Base-by-base conservation (phyloP, 495 filamentous ascomycete genomes). In the Penicillium lividum region DNA sequence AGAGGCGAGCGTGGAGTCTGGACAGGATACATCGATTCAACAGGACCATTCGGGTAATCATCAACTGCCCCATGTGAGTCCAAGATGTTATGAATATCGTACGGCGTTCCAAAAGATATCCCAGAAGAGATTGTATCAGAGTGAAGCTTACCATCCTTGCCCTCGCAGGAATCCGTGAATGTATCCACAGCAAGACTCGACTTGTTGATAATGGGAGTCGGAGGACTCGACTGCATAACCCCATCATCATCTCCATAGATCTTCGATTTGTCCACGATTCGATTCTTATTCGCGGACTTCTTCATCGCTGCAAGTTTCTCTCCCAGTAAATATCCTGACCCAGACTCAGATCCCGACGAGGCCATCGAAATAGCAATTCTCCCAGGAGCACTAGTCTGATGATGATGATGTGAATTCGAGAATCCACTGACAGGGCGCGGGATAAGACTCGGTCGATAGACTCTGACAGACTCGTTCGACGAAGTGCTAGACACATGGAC, bases 21-120 rank as follows among this genome's bases (percentile, higher is more conserved):
- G 15, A 27, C 13, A 33, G 46, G 10, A 30, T 31, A 15, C 9
- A 31, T 7, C n/a, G 27, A 11, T 3, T 30, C 46, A 7, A 8
- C 11, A 7, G 15, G 27, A 4, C 27, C 5, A 31, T 13, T 16
- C 4, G 25, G 28, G 7, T 31, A 29, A 4, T 49, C 46, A 30
- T 49, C 28, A 1, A n/a, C 28, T 15, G 13, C 5, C 1, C 46
- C 28, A 15, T 49, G 31, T 0, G 28, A 49, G 16, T 34, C 50
- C 16, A 53, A 36, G 9, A 54, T 36, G n/a, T 44, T 7, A 10
- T 46, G 30, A 15, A 42, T 45, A 25, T 65, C 59, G 34, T 51
- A 60, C 18, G 59, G 46, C 16, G 60, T 68, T 8, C 60, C 60
- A 11, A 28, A 30, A 13, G 44, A 54, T 52, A 45, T 63, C 40